Percentiles rank a stretch among this genome's conserved stretches.
Evolutionary conservation across 2,329 filamentous ascomycete species (phyloP).

Genomic region (Aspergillus intermedius): DNA sequence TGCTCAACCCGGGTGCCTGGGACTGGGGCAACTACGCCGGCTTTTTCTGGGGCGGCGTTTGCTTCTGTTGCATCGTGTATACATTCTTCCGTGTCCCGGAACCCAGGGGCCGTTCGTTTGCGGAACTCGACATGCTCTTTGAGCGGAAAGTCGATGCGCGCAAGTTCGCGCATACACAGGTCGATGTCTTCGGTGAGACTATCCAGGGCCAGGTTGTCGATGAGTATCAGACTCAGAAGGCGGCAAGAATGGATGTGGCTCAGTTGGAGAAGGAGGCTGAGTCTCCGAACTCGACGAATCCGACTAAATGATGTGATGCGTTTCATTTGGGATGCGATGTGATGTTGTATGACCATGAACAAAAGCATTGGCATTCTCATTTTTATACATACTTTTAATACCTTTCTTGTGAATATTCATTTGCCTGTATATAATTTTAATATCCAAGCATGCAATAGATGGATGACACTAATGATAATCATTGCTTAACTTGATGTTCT

Average conservation of each 20-base stretch:
- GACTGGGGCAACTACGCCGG: slow-evolving; percentile 82
- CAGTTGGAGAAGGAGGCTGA: slow-evolving; percentile 46
- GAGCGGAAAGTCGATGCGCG: slow-evolving; percentile 64
- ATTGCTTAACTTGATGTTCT: background rate
- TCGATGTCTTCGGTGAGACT: slow-evolving; percentile 49
- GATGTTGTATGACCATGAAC: background rate
- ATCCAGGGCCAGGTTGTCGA: slow-evolving; percentile 23
- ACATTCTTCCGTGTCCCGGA: slow-evolving; percentile 77
- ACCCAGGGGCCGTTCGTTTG: slow-evolving; percentile 71
- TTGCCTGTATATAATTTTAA: background rate
- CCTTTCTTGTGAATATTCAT: background rate
- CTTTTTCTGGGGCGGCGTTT: slow-evolving; percentile 81
- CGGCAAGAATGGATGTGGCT: slow-evolving; percentile 47
- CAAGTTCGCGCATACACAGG: slow-evolving; percentile 58
- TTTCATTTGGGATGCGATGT: background rate
- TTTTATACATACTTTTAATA: background rate
- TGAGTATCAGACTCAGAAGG: slow-evolving; percentile 36
- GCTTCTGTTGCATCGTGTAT: slow-evolving; percentile 74
- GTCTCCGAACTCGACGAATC: background rate
- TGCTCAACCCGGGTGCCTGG: slow-evolving; percentile 84
- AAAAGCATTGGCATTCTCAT: background rate
- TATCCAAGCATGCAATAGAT: background rate
- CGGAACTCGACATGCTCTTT: slow-evolving; percentile 79
- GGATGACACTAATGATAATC: background rate
- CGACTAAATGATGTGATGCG: background rate